Evolutionary conservation across 768 basidiomycete species (phyloP).

Genomic region (Neoboletus subvelutipes): DNA sequence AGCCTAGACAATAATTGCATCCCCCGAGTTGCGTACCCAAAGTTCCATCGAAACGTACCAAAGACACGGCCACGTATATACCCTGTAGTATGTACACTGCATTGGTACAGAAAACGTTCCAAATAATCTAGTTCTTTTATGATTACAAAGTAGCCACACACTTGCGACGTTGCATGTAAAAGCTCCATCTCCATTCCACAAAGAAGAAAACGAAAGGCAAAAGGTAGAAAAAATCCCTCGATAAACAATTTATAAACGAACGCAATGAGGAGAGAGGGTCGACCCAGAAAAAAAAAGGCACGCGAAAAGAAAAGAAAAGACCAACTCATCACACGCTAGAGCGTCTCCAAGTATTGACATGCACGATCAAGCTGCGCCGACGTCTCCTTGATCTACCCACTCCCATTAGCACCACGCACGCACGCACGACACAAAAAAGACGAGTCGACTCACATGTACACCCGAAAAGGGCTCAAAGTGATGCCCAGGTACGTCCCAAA

Average conservation of each 20-base stretch:
- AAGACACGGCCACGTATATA: no score
- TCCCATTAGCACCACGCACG: background rate
- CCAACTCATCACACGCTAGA: background rate
- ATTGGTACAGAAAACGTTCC: background rate
- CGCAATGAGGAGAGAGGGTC: background rate
- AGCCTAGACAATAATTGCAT: no score
- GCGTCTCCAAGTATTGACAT: slow-evolving; percentile 14
- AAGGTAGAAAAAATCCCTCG: background rate
- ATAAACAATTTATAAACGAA: background rate
- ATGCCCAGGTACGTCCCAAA: slow-evolving; percentile 61
- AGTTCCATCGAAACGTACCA: no score
- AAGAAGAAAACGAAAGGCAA: background rate
- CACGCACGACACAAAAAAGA: background rate
- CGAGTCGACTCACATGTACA: slow-evolving; percentile 43
- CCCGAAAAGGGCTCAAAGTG: slow-evolving; percentile 61
- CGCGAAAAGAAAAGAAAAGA: background rate
- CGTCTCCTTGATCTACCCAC: slow-evolving; percentile 20
- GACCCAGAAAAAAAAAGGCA: background rate
- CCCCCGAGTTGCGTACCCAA: no score
- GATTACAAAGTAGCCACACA: background rate
- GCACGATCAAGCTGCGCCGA: slow-evolving; percentile 25
- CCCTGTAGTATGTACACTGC: no score
- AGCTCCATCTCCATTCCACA: background rate
- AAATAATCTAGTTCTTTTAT: background rate
- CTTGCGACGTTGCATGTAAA: no score